Base-by-base conservation (phyloP, 495 filamentous ascomycete genomes). In the Aspergillus leporis region DNA sequence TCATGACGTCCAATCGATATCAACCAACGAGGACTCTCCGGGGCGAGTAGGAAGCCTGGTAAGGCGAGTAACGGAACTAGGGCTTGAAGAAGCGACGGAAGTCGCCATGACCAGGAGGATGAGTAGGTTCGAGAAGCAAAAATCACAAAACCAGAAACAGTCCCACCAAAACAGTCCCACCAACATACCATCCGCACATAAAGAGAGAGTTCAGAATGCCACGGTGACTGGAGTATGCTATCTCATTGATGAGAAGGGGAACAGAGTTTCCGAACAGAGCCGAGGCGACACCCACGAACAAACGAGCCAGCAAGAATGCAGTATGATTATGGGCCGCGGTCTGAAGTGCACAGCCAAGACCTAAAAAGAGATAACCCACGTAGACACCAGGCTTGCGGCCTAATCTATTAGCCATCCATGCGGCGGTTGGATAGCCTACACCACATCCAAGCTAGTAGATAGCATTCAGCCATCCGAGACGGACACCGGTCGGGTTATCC, bases 381-480 rank as follows among this genome's bases (percentile, higher is more conserved):
- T 77, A 75, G 53, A 88, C 82, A 45, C 80, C 80, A 47, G 75
- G 40, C 63, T 85, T 84, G 30, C 86, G 85, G 38, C 86, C 86
- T 49, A 79, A 74, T 58, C 77, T 72, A 68, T 87, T 85, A 48
- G 84, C 80, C 32, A 85, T 66, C 64, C 81, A 73, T 22, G 86
- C 82, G 12, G 83, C 82, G 18, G 84, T 63, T 30, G 85, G 85
- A 53, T 87, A 85, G 19, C 83, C 83, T 53, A 76, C 72, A 56
- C 86, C 76, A 62, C 76, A 80, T 62, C 85, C 85, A 49, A 88
- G 83, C 67, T 82, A 85, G 75, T 88, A 85, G 62, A 89, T 80
- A 14, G 82, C 81, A 54, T 79, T 84, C 40, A 90, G 78, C 46
- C 86, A 80, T 66, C 86, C 87, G 22, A 86, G 79, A 64, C 71